Percentiles rank a stretch among this genome's conserved stretches.
Evolutionary conservation across 2,329 filamentous ascomycete genomes (phyloP).

Genomic region (Orbilia brochopaga): DNA sequence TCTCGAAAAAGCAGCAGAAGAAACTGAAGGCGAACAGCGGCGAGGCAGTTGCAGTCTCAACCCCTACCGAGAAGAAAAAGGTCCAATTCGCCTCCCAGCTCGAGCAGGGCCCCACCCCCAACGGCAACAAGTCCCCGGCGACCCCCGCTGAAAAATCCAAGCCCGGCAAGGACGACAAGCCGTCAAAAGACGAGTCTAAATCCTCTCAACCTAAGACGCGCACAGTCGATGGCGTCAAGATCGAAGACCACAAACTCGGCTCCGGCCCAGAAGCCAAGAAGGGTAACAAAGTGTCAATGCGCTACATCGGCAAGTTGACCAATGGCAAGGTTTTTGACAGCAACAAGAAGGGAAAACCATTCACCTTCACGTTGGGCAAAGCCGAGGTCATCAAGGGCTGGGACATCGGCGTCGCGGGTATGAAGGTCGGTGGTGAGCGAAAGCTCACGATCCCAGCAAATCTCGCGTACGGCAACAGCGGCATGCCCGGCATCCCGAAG

Average conservation of each 20-base stretch:
- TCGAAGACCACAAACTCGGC: constrained; percentile 95
- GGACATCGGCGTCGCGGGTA: constrained; percentile 92
- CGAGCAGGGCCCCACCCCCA: constrained; percentile 89
- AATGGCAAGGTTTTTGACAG: constrained; percentile 96
- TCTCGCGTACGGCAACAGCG: constrained; percentile 87
- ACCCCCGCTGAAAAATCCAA: constrained; percentile 13
- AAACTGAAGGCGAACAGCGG: constrained; percentile 99
- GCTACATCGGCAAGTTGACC: constrained; percentile 96
- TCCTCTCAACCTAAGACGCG: constrained; percentile 60
- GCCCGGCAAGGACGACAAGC: constrained; percentile 59
- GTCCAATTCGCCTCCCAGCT: constrained; percentile 99
- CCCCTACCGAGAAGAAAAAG: constrained; percentile 78
- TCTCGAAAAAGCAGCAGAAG: constrained; percentile 96
- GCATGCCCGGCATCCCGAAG: constrained; percentile 80
- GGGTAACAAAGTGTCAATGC: constrained; percentile 87
- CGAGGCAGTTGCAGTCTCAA: constrained; percentile 72
- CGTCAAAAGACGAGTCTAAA: constrained; percentile 57
- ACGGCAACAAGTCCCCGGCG: constrained; percentile 61
- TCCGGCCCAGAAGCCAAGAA: constrained; percentile 84
- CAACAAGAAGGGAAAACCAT: constrained; percentile 99
- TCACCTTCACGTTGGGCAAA: constrained; percentile 90
- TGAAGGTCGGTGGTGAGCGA: constrained; percentile 91
- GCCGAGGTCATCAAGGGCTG: constrained; percentile 99
- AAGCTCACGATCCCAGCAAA: constrained; percentile 85
- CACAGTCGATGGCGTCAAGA: constrained; percentile 78